Base-by-base conservation (phyloP, 768 basidiomycete genomes). In the Russula lepida region DNA sequence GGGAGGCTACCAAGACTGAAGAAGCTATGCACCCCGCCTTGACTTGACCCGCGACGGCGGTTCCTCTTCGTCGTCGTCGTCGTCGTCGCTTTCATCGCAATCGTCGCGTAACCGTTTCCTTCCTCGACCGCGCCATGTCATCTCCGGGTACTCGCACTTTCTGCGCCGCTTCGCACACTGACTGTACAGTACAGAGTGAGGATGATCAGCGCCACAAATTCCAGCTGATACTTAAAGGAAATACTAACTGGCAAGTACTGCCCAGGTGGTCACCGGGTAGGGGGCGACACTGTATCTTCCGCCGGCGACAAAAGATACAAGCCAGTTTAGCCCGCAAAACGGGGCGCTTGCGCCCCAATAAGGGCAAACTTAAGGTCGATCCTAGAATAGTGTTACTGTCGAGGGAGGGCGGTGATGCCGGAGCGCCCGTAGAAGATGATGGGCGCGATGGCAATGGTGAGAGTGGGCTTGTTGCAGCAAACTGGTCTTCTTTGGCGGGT, bases 261-360 rank as follows among this genome's bases (percentile, higher is more conserved):
- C 54, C 52, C 30, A 39, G 52, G 15, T 48, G 35, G 32, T 58
- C 62, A 8, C 62, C 57, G 19, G 30, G 46, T 12, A 49, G 21
- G 32, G 62, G 62, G 23, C 62, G 62, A 46, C 62, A 63, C 25
- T 54, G 62, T 35, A 63, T 63, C 57, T 63, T 63, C 56, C 62
- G 62, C 52, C 62, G 62, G 47, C 62, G 62, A 35, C 62, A 63
- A 32, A 63, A 63, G 13, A 63, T 52, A n/a, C 62, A 63, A 2
- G 62, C 62, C 28, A 63, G 11, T 25, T 63, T 63, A 2, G 62
- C 62, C 8, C 62, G 51, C 62, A 63, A 44, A 17, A 63, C 57
- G 28, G 62, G 62, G 52, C 62, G 62, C 52, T 63, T 63, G 57
- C 62, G 62, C 9, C 62, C 62, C 37, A 54, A 33, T 44, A 58